These are phyloP conservation scores for Macrophomina phaseolina DNA, from an alignment of 2,329 filamentous ascomycete genomes.

Conservation along the genomic window DNA sequence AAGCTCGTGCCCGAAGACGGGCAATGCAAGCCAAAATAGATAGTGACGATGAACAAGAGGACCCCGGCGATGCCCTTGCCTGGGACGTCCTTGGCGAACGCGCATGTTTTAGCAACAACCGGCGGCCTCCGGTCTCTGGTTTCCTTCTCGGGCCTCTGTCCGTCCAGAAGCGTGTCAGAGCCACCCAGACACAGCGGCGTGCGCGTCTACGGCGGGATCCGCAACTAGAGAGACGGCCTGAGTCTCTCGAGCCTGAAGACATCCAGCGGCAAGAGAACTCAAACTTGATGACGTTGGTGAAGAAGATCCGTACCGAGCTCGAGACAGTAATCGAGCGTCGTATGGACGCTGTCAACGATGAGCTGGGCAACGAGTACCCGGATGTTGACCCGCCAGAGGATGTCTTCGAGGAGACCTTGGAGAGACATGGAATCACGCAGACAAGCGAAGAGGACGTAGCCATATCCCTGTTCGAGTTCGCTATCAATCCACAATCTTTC, in stretches of 20 bases:
- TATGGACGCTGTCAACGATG: constrained; percentile 51
- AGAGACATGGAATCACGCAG: constrained; percentile 65
- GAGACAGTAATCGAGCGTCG: constrained; percentile 44
- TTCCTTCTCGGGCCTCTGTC: constrained; percentile 90
- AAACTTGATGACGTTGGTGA: constrained; percentile 79
- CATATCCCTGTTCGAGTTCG: constrained; percentile 82
- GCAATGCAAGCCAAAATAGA: constrained; percentile 50
- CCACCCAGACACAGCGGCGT: constrained; percentile 70
- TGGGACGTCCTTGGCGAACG: constrained; percentile 84
- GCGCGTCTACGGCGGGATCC: constrained; percentile 61
- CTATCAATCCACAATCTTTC: constrained; percentile 88
- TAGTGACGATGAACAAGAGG: constrained; percentile 68
- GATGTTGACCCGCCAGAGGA: constrained; percentile 45
- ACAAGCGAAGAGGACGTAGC: constrained; percentile 62
- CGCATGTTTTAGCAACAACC: constrained; percentile 74
- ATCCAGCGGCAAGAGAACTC: constrained; percentile 77
- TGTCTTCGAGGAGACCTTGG: constrained; percentile 61
- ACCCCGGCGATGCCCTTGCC: constrained; percentile 78
- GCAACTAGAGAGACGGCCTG: constrained; percentile 22
- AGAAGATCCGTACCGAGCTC: constrained; percentile 72
- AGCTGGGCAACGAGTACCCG: constrained; percentile 41
- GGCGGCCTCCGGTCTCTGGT: constrained; percentile 76
- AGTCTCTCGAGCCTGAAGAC: constrained; percentile 66
- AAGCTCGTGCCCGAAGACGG: constrained; percentile 57
- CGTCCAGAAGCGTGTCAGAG: constrained; percentile 81